Base-by-base conservation (phyloP, 139 green algal species). In the Closterium sp. region DNA sequence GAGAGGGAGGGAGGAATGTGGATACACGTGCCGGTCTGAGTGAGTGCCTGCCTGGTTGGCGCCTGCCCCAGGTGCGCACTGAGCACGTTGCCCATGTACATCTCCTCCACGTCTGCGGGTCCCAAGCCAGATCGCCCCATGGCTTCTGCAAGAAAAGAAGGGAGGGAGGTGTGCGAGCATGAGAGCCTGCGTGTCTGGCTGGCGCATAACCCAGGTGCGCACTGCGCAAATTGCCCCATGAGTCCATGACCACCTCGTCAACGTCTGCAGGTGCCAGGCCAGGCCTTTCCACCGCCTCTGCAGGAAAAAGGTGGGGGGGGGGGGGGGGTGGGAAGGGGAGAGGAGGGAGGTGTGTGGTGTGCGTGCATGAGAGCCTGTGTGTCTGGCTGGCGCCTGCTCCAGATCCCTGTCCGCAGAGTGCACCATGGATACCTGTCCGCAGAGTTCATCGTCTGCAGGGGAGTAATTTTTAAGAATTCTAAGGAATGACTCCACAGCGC, bases 1-100 rank as follows among this genome's bases (percentile, higher is more conserved):
- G 36, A 6, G 6, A 55, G 36, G 6, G 36, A 55, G 6, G 36
- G 36, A 12, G 36, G 36, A 55, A 12, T 55, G 6, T 55, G 36
- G 4, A 6, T 6, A 55, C 4, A 55, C n/a, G n/a, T n/a, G n/a
- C 96, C 96, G 0, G 96, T 97, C 0, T 90, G 21, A 21, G 98
- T 92, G 0, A 95, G 95, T 0, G 97, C 97, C 91, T 99, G 97
- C 23, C 36, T 95, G 0, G 96, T 96, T 31, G 97, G 97, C 1
- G 97, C 97, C 95, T 98, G 97, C 1, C 97, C 97, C 12, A 98
- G 85, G 55, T 97, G 96, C 21, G 96, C 95, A n/a, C 87, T 94
- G 3, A 97, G 89, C 25, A 99, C 97, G 93, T 98, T 98, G 33
- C 97, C 97, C 94, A 99, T 96, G 88, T 97, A 95, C 0, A 97